Percentiles rank a stretch among this genome's conserved stretches.
Conservation (phyloP, 192 early-diverging fungal genomes). For the Pilaira anomala region DNA sequence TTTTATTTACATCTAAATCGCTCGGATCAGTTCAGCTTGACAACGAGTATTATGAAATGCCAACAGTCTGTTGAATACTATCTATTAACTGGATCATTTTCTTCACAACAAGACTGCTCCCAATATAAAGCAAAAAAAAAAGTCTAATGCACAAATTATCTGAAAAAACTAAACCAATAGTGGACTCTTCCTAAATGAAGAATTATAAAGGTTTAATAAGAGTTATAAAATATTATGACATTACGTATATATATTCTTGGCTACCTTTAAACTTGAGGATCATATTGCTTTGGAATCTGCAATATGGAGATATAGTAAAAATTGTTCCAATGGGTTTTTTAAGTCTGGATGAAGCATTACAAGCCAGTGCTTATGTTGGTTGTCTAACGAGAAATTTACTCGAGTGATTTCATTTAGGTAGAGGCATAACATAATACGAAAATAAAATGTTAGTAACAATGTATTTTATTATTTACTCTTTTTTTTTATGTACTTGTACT, state of each 20-base stretch:
- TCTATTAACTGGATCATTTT: no score
- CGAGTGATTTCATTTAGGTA: neutral
- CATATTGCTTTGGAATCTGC: neutral
- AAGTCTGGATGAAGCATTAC: conserved; percentile 1
- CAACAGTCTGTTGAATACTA: neutral
- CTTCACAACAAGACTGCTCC: no score
- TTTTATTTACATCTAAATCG: neutral
- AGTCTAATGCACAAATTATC: conserved; percentile 2
- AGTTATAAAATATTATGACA: conserved; percentile 3
- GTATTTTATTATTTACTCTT: neutral
- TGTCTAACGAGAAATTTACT: no score
- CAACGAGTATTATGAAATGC: neutral
- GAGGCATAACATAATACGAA: neutral
- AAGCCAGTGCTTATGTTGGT: neutral
- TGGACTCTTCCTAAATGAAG: conserved; percentile 1
- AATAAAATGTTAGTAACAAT: neutral
- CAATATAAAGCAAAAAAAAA: no score
- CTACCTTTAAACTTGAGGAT: neutral
- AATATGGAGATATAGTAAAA: neutral
- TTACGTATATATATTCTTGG: neutral
- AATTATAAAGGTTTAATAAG: neutral
- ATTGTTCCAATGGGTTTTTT: neutral
- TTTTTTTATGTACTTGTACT: neutral
- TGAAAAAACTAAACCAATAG: conserved; percentile 2
- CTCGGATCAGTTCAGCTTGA: conserved; percentile 3